A percentile compares a stretch with the other conserved stretches of the same genome.
Conservation (phyloP, 2,329 filamentous ascomycete species). For the Aciculosporium take region DNA sequence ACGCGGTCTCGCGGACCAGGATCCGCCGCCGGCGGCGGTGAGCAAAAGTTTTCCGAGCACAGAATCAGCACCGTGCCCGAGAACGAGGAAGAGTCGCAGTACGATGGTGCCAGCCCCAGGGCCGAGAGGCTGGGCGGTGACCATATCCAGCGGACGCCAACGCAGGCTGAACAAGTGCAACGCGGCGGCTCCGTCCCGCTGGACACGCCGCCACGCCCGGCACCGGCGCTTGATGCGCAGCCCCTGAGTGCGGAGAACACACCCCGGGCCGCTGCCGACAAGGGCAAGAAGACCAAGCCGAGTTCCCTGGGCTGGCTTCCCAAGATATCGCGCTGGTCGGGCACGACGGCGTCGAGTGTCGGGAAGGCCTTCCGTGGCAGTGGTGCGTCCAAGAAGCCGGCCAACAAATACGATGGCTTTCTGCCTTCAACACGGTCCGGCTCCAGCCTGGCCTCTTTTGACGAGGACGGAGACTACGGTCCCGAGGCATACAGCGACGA, state of each 20-base stretch:
- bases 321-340: slow-evolving; percentile 94
- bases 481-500: slow-evolving; percentile 46
- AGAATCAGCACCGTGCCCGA: slow-evolving; percentile 85
- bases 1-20: slow-evolving; percentile 31
- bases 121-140: slow-evolving; percentile 29
- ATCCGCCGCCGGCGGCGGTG: slow-evolving; percentile 28
- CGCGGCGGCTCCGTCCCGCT: slow-evolving; percentile 40
- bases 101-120: slow-evolving; percentile 34
- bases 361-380: slow-evolving; percentile 63
- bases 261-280: slow-evolving; percentile 55
- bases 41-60: slow-evolving; percentile 53
- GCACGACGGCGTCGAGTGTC: slow-evolving; percentile 82
- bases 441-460: slow-evolving; percentile 56
- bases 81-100: slow-evolving; percentile 57
- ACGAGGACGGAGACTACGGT: slow-evolving; percentile 37
- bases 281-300: slow-evolving; percentile 79
- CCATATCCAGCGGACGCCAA: slow-evolving; percentile 44
- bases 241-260: slow-evolving; percentile 63
- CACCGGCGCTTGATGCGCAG: slow-evolving; percentile 22
- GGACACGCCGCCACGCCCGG: slow-evolving; percentile 43
- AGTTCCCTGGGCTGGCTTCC: slow-evolving; percentile 69
- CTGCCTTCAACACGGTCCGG: slow-evolving; percentile 56
- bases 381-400: slow-evolving; percentile 39
- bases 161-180: slow-evolving; percentile 28
- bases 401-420: slow-evolving; percentile 45